Base-by-base conservation (phyloP, 1,284 basidiomycete species). In the Apiotrichum montevideense region DNA sequence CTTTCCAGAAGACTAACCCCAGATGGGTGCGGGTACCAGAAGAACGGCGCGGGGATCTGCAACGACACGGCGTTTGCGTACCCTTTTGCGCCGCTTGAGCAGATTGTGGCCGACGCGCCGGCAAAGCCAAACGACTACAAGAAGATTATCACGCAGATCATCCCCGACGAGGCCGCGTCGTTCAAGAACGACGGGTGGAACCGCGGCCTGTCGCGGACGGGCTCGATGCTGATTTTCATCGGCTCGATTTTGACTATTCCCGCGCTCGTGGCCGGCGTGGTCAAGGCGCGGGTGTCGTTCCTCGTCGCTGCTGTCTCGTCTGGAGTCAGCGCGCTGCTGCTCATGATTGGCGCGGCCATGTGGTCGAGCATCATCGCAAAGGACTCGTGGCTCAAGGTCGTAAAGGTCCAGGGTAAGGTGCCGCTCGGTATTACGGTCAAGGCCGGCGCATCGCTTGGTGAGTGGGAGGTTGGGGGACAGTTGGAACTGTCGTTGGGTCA, bases 301-400 rank as follows among this genome's bases (percentile, higher is more conserved):
- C 62, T 75, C 41, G 68, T 65, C 33, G 77, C 77, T 21, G 64
- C 74, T 8, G 62, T 66, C 54, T 66, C 68, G 51, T 43, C 76
- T 46, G 68, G 67, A 46, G 6, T 66, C 42, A 51, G 41, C 13
- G 65, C 66, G 6, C 45, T 74, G 46, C 55, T 70, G 21, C 62
- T 77, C 35, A 62, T 74, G 61, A 57, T 74, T 44, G 75, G 74
- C 13, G 69, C 75, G 0, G 71, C 74, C 8, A 65, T 76, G 45
- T 78, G 75, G 75, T 74, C 74, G 10, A 68, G 70, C 3, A 57
- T 74, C 54, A 72, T 77, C 50, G 65, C 66, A 44, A 74, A 75
- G 59, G 68, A 74, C 62, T 54, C 62, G 10, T 69, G 59, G 48
- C 46, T 75, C 52, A 65, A 66, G 45, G 61, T 59, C 33, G 66